These are phyloP conservation scores for Trypanosoma cruzi DNA, from an alignment of 208 protist genomes.

Conservation along the genomic window DNA sequence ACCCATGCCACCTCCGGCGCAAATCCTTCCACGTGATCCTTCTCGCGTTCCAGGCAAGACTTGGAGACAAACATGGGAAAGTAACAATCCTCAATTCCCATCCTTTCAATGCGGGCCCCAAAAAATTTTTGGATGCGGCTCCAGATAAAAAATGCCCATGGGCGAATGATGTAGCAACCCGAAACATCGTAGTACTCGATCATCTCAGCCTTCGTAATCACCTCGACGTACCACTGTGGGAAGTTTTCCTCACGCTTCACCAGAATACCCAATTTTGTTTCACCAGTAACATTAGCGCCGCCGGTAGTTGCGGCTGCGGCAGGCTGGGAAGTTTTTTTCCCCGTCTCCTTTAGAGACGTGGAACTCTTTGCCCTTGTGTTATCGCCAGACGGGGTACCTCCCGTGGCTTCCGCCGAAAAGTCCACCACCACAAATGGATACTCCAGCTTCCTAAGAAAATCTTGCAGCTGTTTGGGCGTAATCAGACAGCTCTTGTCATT, in stretches of 20 bases:
- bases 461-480: slow-evolving; percentile 54
- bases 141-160: slow-evolving; percentile 98
- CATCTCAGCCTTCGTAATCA: slow-evolving; percentile 97
- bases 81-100: slow-evolving; percentile 97
- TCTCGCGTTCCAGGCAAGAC: slow-evolving; percentile 95
- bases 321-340: slow-evolving; percentile 24
- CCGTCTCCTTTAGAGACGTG: slow-evolving; percentile 1
- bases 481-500: slow-evolving; percentile 85
- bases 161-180: slow-evolving; percentile 98
- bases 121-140: slow-evolving; percentile 93
- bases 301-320: slow-evolving; percentile 10
- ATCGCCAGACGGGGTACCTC: slow-evolving; percentile 1
- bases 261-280: slow-evolving; percentile 90
- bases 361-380: neutral
- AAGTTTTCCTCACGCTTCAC: slow-evolving; percentile 94
- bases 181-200: slow-evolving; percentile 99
- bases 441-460: slow-evolving; percentile 68
- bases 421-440: slow-evolving; percentile 70
- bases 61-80: slow-evolving; percentile 99
- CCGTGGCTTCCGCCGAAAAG: slow-evolving; percentile 40
- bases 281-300: slow-evolving; percentile 27
- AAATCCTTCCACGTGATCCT: slow-evolving; percentile 99
- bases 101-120: slow-evolving; percentile 81
- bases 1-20: slow-evolving; percentile 97
- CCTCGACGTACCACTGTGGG: slow-evolving; percentile 97